A percentile compares a stretch with the other conserved stretches of the same genome.
phyloP scores from a whole-genome alignment of 1,284 basidiomycete genomes.

The Taiwanofungus camphoratus region DNA sequence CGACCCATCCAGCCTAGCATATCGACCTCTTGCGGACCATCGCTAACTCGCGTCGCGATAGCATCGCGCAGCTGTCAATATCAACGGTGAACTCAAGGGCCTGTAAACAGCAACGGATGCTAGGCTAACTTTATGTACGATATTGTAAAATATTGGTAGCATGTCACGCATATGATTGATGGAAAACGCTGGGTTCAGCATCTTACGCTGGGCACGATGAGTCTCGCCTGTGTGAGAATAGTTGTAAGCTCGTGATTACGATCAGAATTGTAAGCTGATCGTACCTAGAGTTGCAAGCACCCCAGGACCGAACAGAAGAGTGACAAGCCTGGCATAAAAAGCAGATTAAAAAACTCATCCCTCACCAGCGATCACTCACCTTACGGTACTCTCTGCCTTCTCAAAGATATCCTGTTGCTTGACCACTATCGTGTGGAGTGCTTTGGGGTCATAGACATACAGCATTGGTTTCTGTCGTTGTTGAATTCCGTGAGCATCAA shows the following conservation, averaged over 20 bases:
- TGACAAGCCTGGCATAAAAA: background rate
- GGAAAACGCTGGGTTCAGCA: too few relatives aligned
- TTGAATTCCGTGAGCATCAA: too few relatives aligned
- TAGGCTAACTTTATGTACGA: background rate
- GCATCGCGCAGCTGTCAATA: slow-evolving; percentile 13
- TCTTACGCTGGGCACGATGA: too few relatives aligned
- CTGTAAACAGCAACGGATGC: background rate
- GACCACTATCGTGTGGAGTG: slow-evolving; percentile 9
- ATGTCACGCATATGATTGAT: too few relatives aligned
- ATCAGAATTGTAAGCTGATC: background rate
- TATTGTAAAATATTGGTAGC: background rate
- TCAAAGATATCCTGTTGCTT: slow-evolving; percentile 12
- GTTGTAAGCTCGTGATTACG: background rate
- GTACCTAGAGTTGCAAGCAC: background rate
- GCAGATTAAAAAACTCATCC: background rate
- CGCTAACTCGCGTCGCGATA: slow-evolving; percentile 6
- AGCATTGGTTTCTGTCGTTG: slow-evolving; percentile 29
- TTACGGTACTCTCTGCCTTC: slow-evolving; percentile 8
- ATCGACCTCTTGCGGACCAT: slow-evolving; percentile 16
- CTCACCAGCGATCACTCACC: background rate
- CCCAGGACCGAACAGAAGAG: background rate
- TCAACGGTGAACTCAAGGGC: background rate
- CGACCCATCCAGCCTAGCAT: slow-evolving; percentile 21
- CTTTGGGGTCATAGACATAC: slow-evolving; percentile 23
- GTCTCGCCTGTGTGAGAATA: background rate